Percentiles rank a stretch among this genome's conserved stretches.
Conservation (phyloP, 768 basidiomycete genomes). For the Crepidotus variabilis region DNA sequence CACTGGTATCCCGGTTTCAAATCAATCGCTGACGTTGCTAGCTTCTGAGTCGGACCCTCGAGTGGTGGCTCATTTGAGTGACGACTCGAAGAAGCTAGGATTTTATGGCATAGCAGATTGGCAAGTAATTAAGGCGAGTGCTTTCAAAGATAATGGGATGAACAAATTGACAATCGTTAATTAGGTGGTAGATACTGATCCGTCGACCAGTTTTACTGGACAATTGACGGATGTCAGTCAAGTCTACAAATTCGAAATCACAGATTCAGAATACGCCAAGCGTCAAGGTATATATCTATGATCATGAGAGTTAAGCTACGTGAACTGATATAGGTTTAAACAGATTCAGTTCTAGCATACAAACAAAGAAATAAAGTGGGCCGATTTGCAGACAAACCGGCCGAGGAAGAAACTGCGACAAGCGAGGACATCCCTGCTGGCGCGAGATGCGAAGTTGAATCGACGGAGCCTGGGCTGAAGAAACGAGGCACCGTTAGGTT, state of each 20-base stretch:
- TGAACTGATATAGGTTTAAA: background rate
- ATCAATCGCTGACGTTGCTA: constrained; percentile 66
- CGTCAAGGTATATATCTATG: constrained; percentile 55
- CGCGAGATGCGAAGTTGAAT: constrained; percentile 81
- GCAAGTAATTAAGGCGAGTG: constrained; percentile 73
- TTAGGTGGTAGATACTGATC: constrained; percentile 75
- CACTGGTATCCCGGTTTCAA: constrained; percentile 80
- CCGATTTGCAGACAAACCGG: constrained; percentile 66
- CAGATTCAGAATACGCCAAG: constrained; percentile 74
- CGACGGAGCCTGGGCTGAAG: constrained; percentile 58
- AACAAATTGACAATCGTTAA: constrained; percentile 1
- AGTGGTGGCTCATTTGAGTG: constrained; percentile 52
- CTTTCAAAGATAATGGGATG: background rate
- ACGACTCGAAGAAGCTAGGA: constrained; percentile 66
- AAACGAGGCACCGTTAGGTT: constrained; percentile 87
- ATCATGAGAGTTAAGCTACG: background rate
- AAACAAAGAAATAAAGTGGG: constrained; percentile 86
- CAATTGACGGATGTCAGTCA: constrained; percentile 81
- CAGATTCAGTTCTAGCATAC: constrained; percentile 88
- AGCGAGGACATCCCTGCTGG: constrained; percentile 57
- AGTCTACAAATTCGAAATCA: constrained; percentile 92
- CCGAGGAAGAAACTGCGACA: constrained; percentile 21
- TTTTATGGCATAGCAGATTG: constrained; percentile 73
- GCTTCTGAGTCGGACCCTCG: constrained; percentile 51
- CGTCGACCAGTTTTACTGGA: constrained; percentile 71